Base-by-base conservation (phyloP, 495 filamentous ascomycete genomes). In the Neurospora pannonica region DNA sequence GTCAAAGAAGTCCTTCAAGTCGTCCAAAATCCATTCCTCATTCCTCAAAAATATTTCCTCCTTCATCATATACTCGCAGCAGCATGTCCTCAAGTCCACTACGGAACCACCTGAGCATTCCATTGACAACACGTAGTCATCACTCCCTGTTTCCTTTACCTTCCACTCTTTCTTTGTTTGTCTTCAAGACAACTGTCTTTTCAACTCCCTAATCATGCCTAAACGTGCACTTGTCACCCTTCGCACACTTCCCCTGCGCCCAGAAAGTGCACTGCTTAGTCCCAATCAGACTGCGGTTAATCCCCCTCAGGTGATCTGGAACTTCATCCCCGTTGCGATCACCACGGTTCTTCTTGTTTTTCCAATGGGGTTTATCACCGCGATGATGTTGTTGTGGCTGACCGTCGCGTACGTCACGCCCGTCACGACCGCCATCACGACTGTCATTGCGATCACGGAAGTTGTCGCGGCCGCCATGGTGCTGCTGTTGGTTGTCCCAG, bases 201-300 rank as follows among this genome's bases (percentile, higher is more conserved):
- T 36, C 34, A 37, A 40, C 21, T 54, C 46, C 46, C 21, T 60
- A 83, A 24, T 90, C 88, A 75, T 97, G 94, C 62, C 92, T 86
- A 82, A 90, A 97, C 1, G 93, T 96, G 81, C 94, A 97, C 40
- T 91, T 90, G 21, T 92, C 91, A 5, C 94, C 94, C 81, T 97
- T 96, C 21, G 86, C 85, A 82, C 94, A 97, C 80, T 90, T 91
- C 19, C 94, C 94, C 73, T 92, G 87, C 7, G 87, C 84, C 86
- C 87, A 97, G 82, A 94, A 97, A 70, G 87, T 88, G 82, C 94
- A 97, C 19, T 92, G 87, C 78, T 87, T 87, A 13, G 87, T 88
- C 17, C 84, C 84, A 38, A 86, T 85, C 9, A 85, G 76, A 39
- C 79, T 80, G 21, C 80, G 81, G 43, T 86, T 85, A 71, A 86